These are phyloP conservation scores for Nitzschia inconspicua DNA, from an alignment of 108 stramenopile species.

Conservation along the genomic window DNA sequence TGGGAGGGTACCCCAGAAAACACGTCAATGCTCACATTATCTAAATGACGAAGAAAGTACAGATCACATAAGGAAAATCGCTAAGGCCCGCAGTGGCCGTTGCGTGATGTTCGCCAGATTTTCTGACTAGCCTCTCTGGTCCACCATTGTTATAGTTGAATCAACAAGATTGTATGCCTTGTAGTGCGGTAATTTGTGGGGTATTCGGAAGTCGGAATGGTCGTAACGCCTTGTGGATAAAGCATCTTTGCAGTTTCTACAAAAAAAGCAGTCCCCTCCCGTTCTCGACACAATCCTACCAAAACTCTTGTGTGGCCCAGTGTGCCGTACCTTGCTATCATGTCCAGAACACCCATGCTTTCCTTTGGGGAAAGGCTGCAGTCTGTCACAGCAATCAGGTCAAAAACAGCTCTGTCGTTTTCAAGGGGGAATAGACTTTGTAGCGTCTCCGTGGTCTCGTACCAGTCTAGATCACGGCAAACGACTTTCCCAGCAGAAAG, in stretches of 20 bases:
- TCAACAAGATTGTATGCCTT: background rate
- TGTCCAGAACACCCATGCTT: slow-evolving; percentile 7
- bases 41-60: no score
- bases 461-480: slow-evolving; percentile 29
- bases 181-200: background rate
- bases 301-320: slow-evolving; percentile 16
- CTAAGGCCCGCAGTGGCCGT: no score
- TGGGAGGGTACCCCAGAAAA: no score
- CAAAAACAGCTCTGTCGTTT: slow-evolving; percentile 10
- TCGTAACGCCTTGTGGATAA: background rate
- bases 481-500: slow-evolving; percentile 3
- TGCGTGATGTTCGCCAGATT: no score
- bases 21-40: no score
- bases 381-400: slow-evolving; percentile 21
- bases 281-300: slow-evolving; percentile 11
- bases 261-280: slow-evolving; percentile 16
- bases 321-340: slow-evolving; percentile 16
- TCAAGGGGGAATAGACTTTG: slow-evolving; percentile 1
- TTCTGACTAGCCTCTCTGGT: no score
- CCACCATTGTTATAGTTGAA: background rate
- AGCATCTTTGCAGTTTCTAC: background rate
- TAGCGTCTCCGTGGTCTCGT: slow-evolving; percentile 1
- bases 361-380: slow-evolving; percentile 6
- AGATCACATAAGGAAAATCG: no score
- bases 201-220: background rate